Conservation (phyloP, 1,284 basidiomycete genomes). For the Malassezia furfur region DNA sequence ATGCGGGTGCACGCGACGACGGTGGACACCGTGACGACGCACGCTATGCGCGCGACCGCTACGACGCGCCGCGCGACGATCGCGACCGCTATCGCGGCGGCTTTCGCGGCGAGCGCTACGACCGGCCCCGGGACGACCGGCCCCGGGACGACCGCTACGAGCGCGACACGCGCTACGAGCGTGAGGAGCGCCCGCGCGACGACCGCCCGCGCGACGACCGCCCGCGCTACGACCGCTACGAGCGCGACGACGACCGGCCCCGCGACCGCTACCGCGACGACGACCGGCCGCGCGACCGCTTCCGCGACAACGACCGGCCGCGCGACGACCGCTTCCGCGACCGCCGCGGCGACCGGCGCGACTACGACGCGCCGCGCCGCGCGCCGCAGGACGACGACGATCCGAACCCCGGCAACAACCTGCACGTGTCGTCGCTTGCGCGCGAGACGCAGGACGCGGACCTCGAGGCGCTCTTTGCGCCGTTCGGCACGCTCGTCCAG, state of each 20-base stretch:
- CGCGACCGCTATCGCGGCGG: neutral
- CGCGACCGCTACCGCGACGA: neutral
- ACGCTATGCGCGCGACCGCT: neutral
- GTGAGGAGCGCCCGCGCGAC: neutral
- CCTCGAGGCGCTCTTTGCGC: constrained; percentile 76
- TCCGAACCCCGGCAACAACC: constrained; percentile 83
- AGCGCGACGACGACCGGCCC: no score
- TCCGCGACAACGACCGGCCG: neutral
- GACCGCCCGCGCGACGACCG: neutral
- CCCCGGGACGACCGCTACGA: neutral
- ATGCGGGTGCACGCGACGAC: neutral
- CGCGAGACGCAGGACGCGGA: constrained; percentile 70
- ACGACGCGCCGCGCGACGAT: neutral
- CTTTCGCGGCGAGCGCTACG: no score
- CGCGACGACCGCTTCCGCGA: neutral
- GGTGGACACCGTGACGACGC: no score
- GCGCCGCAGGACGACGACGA: constrained; percentile 49
- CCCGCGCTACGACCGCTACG: neutral
- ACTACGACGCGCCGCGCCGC: neutral
- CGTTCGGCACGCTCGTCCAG: constrained; percentile 64
- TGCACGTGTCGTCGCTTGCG: constrained; percentile 83
- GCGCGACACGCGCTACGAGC: neutral
- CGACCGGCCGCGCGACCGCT: neutral
- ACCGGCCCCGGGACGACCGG: neutral
- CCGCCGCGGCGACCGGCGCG: neutral